A percentile compares a stretch with the other conserved stretches of the same genome.
Evolutionary conservation across 2,329 filamentous ascomycete species (phyloP).

Genomic region (Cladosporium sp.): DNA sequence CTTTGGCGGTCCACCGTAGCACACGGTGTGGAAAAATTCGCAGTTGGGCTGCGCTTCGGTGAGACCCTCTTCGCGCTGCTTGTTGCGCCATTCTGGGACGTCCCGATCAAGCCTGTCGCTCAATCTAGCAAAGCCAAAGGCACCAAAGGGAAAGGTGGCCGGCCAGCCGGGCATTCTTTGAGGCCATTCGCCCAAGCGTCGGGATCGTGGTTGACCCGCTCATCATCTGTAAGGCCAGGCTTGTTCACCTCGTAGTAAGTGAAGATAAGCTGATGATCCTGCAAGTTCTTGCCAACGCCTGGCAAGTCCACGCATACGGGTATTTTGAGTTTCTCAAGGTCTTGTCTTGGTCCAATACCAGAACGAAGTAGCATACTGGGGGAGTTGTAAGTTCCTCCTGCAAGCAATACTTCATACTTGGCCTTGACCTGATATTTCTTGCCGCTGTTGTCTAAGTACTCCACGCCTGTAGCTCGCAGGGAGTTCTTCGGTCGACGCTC

Average conservation of each 20-base stretch:
- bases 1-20: constrained; percentile 61
- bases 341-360: constrained; percentile 56
- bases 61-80: constrained; percentile 46
- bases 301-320: constrained; percentile 55
- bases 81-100: constrained; percentile 56
- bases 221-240: constrained; percentile 56
- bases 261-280: constrained; percentile 45
- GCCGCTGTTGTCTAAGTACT: constrained; percentile 44
- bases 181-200: constrained; percentile 50
- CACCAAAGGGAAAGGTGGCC: constrained; percentile 63
- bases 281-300: constrained; percentile 60
- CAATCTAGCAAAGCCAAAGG: constrained; percentile 62
- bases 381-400: constrained; percentile 58
- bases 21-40: constrained; percentile 64
- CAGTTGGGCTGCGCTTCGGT: constrained; percentile 58
- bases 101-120: constrained; percentile 57
- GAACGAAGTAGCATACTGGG: constrained; percentile 64
- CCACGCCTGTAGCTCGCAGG: constrained; percentile 46
- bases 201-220: constrained; percentile 55
- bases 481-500: constrained; percentile 55
- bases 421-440: constrained; percentile 42
- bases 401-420: constrained; percentile 44
- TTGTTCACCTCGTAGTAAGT: constrained; percentile 61
- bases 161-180: constrained; percentile 58
- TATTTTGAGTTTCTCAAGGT: constrained; percentile 56